Evolutionary conservation across 179 eudicot species (phyloP).

Genomic region (Silene vulgaris): DNA sequence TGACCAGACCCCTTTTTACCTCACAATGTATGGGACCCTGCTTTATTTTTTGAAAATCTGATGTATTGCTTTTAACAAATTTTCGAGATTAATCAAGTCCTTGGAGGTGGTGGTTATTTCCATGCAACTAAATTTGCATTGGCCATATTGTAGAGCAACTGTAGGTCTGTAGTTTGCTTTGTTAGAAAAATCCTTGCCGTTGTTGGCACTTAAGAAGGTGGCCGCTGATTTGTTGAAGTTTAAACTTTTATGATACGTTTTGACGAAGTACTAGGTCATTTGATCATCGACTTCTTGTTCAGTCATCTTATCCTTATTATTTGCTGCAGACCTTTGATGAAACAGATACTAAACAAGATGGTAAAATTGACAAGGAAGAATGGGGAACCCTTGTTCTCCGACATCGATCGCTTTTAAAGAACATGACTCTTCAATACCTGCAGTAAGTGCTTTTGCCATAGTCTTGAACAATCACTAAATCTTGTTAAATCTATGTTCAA

Average conservation of each 20-base stretch:
- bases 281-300: not conserved
- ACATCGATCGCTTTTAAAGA: slow-evolving; percentile 86
- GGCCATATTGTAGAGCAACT: not conserved
- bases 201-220: not conserved
- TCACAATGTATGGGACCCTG: not conserved
- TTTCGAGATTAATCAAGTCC: not conserved
- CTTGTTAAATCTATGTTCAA: not conserved
- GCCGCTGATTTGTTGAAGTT: not conserved
- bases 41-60: not conserved
- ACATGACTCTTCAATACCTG: slow-evolving; percentile 95
- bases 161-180: not conserved
- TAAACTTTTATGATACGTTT: not conserved
- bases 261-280: not conserved
- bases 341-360: slow-evolving; percentile 99
- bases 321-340: slow-evolving; percentile 82
- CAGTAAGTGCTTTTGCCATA: slow-evolving; percentile 48
- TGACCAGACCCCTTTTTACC: too few relatives aligned
- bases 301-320: not conserved
- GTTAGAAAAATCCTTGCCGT: not conserved
- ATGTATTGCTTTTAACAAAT: slow-evolving; percentile 3
- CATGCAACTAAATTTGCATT: not conserved
- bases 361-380: slow-evolving; percentile 96
- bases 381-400: slow-evolving; percentile 86
- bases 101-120: not conserved
- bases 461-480: not conserved